Conservation (phyloP, 139 green algal genomes). For the Desmodesmus armatus region DNA sequence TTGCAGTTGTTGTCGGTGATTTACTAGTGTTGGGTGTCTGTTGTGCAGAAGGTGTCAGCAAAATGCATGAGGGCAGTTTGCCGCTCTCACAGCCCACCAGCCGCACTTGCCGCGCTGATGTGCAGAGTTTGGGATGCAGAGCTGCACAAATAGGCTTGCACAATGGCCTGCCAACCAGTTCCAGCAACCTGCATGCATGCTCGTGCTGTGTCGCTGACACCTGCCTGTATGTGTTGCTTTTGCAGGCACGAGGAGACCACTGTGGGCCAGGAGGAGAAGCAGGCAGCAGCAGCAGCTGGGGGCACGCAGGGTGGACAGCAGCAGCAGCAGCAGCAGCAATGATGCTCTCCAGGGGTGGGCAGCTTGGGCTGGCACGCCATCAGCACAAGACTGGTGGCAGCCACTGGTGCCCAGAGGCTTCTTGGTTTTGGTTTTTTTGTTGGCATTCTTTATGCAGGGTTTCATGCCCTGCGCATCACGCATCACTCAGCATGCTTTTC, state of each 20-base stretch:
- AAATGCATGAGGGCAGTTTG: neutral
- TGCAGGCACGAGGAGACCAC: conserved; percentile 10
- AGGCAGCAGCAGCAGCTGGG: conserved; percentile 16
- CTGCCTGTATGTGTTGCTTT: neutral
- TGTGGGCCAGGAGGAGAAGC: neutral
- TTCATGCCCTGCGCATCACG: too few relatives aligned
- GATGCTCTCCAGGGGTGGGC: neutral
- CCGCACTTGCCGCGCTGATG: too few relatives aligned
- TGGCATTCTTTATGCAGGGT: too few relatives aligned
- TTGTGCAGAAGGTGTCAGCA: neutral
- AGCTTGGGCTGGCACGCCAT: neutral
- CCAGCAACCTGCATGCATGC: neutral
- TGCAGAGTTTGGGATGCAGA: neutral
- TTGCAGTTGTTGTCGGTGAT: neutral
- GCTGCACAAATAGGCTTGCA: neutral
- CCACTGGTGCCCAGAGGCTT: too few relatives aligned
- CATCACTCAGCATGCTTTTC: too few relatives aligned
- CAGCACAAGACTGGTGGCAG: conserved; percentile 2
- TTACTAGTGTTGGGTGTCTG: neutral
- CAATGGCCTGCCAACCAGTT: neutral
- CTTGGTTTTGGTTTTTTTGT: too few relatives aligned
- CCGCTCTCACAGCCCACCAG: too few relatives aligned
- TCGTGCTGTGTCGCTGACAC: neutral
- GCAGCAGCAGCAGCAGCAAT: neutral
- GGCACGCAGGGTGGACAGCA: neutral